Evolutionary conservation across 208 protist genomes (phyloP), one percentile per base, ranked within the genome.

Genomic region (Trypanosoma lewisi): DNA sequence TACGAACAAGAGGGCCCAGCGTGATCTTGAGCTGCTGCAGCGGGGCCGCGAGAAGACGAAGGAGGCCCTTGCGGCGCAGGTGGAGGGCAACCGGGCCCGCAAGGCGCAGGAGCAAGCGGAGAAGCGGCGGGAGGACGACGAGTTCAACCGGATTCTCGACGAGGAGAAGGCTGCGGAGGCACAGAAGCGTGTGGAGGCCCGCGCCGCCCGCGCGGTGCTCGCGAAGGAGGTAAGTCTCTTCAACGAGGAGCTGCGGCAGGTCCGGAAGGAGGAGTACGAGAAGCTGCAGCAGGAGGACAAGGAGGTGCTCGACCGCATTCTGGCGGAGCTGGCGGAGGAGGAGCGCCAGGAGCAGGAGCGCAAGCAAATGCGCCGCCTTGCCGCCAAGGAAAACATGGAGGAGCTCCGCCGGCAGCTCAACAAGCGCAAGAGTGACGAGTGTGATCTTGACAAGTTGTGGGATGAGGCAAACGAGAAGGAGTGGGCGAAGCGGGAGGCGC

Each of bases 251-350:
- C 66, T 91, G 58, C 65, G 87, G 67, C 63, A 60, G 0, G 83
- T 79, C n/a, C 75, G 83, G 27, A 75, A 82, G 69, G 73, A 90
- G 64, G 85, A 92, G 75, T 89, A 87, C 67, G 85, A 84, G n/a
- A 71, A 67, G 39, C 67, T 91, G 52, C 66, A 63, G 9, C 58
- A 75, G 45, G 83, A 95, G 65, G 89, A 95, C 39, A 75, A 65
- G 37, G 83, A 81, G 61, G 57, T 62, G 58, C 77, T 95, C 31
- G 89, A 95, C 42, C 39, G 57, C 6, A 59, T 92, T 9, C 69
- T 92, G 6, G 79, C 70, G 2, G 70, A 80, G 28, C 57, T 91
- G 27, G 75, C 71, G 0, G 83, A 62, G 34, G 85, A 92, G 52
- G 41, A 91, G 75, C 44, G 63, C 41, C 45, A 65, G 37, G 60